Base-by-base conservation (phyloP, 176 grass and related monocot species). In the Oryza brachyantha region DNA sequence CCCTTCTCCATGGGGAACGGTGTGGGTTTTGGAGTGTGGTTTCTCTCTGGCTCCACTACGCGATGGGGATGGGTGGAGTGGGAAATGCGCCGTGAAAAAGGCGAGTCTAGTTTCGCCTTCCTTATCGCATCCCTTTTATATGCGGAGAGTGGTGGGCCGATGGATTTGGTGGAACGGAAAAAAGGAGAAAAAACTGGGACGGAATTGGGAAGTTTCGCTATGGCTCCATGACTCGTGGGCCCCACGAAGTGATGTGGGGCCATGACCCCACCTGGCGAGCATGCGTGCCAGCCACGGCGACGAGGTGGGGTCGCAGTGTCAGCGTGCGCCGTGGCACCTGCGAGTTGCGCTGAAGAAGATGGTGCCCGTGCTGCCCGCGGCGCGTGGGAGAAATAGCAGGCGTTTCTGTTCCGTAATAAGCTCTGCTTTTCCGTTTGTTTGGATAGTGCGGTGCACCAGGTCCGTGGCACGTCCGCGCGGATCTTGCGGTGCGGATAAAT, bases 1-100 rank as follows among this genome's bases (percentile, higher is more conserved):
- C 79, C 79, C 79, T 83, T 86, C 82, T 89, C 87, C 87, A 89
- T 89, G 0, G 68, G 74, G 74, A 10, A 61, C 12, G 55, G 57
- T n/a, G 31, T 89, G 76, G 81, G 81, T 26, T 88, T 80, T 75
- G 68, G 72, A n/a, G 11, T n/a, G 80, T 25, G 29, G 65, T 76
- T 79, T 36, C 75, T 79, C 46, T 50, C 17, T 52, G 48, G 16
- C 46, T 50, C 17, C 48, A 3, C 4, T 32, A 1, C 31, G 35
- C 40, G 29, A 43, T 37, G 48, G 50, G 27, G 35, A 25, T 34
- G 41, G 42, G n/a, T n/a, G 31, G 31, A 4, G 21, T 68, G 38
- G 66, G 31, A 43, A 76, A 72, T 1, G 17, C 13, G 34, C 22
- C 32, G 10, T 40, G 26, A 52, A 35, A 62, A 74, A 71, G 54